Evolutionary conservation across 805 yeast genomes (phyloP), one percentile per base, ranked within the genome.

Genomic region (Allodekkera sacchari): DNA sequence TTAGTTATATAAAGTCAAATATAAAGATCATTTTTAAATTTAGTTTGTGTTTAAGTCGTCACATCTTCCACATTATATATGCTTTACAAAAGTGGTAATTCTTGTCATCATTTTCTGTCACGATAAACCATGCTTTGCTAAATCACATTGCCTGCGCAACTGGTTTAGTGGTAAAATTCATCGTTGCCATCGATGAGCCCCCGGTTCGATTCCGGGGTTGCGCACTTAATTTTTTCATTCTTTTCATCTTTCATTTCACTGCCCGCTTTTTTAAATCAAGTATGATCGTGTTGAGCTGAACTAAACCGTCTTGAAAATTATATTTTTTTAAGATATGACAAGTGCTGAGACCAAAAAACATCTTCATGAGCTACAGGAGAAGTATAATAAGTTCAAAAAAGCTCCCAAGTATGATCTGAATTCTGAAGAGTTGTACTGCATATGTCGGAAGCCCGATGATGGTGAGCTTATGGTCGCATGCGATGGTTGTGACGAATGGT

Each of bases 401-500:
- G 53, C 64, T 1, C 45, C 57, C 3, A 66, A 66, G 37, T 70
- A 52, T 43, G 59, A 69, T 36, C 43, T 62, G 15, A 61, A 68
- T 42, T 63, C 77, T 15, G 82, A 77, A 41, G 83, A 78, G 43
- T 58, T 82, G 6, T 85, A 66, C 46, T 87, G 96, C 51, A 57
- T 77, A 1, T 87, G 96, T 52, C 66, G 92, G 23, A 69, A 68
- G 38, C 80, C 85, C 0, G 96, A 88, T 46, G 65, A 68, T 37
- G 92, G 88, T 2, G 77, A 74, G 36, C 59, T 87, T 50, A 88
- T 88, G 96, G 81, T 88, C n/a, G 84, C 82, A 0, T 87, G 96
- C 52, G 96, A 87, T 51, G 88, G 84, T 5, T 88, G 96, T 56
- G 95, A 85, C 47, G 95, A 84, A 36, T 88, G 96, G 96, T 88